These are phyloP conservation scores for Talaromyces pinophilus DNA, from an alignment of 2,329 filamentous ascomycete genomes.

Conservation along the genomic window DNA sequence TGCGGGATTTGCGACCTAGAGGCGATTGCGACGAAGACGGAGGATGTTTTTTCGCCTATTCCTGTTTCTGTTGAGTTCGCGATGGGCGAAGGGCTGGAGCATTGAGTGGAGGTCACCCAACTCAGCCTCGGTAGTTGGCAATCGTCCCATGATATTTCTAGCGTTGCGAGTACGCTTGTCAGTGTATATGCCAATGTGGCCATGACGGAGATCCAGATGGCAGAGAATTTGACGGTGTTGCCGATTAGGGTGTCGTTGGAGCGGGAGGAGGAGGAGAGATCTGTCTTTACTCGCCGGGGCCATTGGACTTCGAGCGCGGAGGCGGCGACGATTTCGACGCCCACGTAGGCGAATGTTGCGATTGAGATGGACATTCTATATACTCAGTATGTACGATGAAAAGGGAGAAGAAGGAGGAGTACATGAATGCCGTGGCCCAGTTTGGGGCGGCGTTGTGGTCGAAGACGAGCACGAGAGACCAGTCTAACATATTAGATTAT, in stretches of 20 bases:
- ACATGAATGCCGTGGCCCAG: constrained; percentile 33
- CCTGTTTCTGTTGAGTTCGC: not conserved
- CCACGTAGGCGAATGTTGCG: constrained; percentile 36
- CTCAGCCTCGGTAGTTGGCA: constrained; percentile 27
- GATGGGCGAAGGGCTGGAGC: not conserved
- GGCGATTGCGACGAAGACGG: constrained; percentile 32
- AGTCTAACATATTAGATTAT: constrained; percentile 6
- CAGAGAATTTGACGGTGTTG: constrained; percentile 31
- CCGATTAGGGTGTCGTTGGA: constrained; percentile 19
- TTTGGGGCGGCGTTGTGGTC: constrained; percentile 29
- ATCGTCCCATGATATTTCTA: constrained; percentile 32
- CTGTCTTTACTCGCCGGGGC: constrained; percentile 17
- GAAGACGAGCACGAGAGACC: constrained; percentile 24
- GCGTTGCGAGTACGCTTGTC: constrained; percentile 29
- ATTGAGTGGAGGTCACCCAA: constrained; percentile 24
- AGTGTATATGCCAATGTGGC: constrained; percentile 32
- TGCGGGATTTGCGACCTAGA: constrained; percentile 26
- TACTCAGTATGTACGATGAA: not conserved
- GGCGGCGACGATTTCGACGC: constrained; percentile 38
- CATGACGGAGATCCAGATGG: constrained; percentile 35
- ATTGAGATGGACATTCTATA: constrained; percentile 35
- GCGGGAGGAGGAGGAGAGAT: not conserved
- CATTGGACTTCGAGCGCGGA: constrained; percentile 38
- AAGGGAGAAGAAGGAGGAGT: not conserved
- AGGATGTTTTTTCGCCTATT: constrained; percentile 20